Conservation (phyloP, 2,329 filamentous ascomycete genomes). For the Daldinia sp. region DNA sequence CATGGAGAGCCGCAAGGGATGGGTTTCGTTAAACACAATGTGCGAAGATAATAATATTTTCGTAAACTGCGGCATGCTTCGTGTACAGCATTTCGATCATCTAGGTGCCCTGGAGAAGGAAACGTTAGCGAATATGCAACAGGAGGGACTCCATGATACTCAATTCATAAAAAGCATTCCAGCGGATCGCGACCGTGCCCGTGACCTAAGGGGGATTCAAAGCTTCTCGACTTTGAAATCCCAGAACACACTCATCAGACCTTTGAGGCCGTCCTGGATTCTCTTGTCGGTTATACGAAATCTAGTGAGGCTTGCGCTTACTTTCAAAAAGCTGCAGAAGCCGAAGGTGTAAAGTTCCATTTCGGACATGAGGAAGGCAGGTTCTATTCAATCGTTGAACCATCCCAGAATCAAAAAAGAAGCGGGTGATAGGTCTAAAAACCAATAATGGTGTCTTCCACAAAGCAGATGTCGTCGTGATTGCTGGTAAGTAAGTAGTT, state of each 20-base stretch:
- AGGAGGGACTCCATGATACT: not conserved
- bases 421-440: not conserved
- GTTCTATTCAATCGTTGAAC: not conserved
- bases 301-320: not conserved
- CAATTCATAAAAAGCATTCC: not conserved
- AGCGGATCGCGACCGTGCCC: not conserved
- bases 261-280: constrained; percentile 1
- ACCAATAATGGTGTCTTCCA: not conserved
- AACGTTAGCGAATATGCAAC: not conserved
- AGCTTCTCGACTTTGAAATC: not conserved
- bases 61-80: not conserved
- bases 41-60: not conserved
- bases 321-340: not conserved
- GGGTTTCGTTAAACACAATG: not conserved
- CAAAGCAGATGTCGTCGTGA: not conserved
- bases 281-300: not conserved
- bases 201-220: not conserved
- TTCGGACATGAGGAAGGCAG: not conserved
- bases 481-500: not conserved
- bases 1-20: not conserved
- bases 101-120: not conserved
- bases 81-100: not conserved
- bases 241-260: not conserved
- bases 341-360: not conserved
- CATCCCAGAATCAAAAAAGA: not conserved